Conservation (phyloP, 106 monocot genomes). For the Dendrobium officinale region DNA sequence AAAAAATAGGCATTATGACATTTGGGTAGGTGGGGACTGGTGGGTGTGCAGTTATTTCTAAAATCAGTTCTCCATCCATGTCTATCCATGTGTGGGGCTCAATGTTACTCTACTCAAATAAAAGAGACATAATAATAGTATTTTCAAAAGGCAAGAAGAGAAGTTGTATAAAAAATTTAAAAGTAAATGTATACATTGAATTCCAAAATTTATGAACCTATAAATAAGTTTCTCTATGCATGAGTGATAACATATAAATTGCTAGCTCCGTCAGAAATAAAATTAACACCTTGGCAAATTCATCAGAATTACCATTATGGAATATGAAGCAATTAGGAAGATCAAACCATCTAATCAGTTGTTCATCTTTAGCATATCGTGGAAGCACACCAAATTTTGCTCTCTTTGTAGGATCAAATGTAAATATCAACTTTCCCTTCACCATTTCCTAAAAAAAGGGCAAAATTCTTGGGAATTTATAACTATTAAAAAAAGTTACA, state of each 20-base stretch:
- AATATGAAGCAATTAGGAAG: constrained; percentile 93
- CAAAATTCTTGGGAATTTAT: neutral
- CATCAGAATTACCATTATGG: constrained; percentile 55
- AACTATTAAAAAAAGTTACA: neutral
- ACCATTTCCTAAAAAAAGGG: constrained; percentile 58
- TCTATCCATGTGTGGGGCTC: too few relatives aligned
- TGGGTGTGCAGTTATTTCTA: too few relatives aligned
- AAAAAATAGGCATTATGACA: too few relatives aligned
- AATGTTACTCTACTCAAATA: too few relatives aligned
- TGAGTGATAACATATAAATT: neutral
- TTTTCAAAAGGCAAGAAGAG: too few relatives aligned
- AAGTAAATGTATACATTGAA: neutral
- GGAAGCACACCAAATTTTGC: constrained; percentile 84
- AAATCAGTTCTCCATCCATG: too few relatives aligned
- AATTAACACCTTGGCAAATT: neutral
- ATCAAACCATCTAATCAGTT: constrained; percentile 85
- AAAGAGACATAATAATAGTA: too few relatives aligned
- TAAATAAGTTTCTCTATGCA: neutral
- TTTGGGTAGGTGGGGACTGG: too few relatives aligned
- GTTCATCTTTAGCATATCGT: constrained; percentile 78
- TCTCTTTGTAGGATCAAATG: constrained; percentile 73
- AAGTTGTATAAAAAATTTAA: too few relatives aligned
- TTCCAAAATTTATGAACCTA: neutral
- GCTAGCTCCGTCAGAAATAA: neutral
- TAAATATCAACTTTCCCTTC: constrained; percentile 59